These are phyloP conservation scores for Fistulifera pelliculosa DNA, from an alignment of 108 stramenopile species.

Conservation along the genomic window DNA sequence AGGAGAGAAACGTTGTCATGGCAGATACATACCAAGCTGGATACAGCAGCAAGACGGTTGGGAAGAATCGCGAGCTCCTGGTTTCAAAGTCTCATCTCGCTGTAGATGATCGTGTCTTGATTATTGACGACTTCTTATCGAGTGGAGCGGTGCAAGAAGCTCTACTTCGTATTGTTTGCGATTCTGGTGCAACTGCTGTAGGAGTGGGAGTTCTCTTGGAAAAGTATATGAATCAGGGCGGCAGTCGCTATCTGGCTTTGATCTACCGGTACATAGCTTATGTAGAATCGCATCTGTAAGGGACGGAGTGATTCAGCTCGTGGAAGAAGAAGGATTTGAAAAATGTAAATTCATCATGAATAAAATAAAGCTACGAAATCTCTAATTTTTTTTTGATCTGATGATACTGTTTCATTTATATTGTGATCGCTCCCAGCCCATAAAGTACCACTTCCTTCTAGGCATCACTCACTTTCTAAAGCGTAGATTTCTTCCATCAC, in stretches of 20 bases:
- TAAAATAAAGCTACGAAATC: too few species aligned
- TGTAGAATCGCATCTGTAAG: conserved; percentile 62
- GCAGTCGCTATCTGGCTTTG: conserved; percentile 66
- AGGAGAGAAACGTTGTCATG: conserved; percentile 85
- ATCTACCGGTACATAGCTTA: conserved; percentile 61
- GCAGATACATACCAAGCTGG: conserved; percentile 70
- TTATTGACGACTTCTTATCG: conserved; percentile 84
- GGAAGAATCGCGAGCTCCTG: conserved; percentile 67
- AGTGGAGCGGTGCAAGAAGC: conserved; percentile 84
- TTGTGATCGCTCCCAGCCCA: too few species aligned
- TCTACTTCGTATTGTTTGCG: conserved; percentile 64
- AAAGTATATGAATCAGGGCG: conserved; percentile 78
- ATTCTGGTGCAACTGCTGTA: conserved; percentile 68
- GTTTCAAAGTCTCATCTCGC: conserved; percentile 70
- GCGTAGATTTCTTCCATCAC: conserved; percentile 21
- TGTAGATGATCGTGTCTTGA: conserved; percentile 70
- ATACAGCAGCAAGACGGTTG: conserved; percentile 74
- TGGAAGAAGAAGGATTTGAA: conserved; percentile 77
- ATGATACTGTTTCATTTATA: too few species aligned
- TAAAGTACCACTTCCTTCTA: too few species aligned
- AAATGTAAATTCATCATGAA: conserved; percentile 5
- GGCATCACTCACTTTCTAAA: conserved; percentile 3
- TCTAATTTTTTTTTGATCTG: too few species aligned
- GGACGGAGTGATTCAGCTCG: conserved; percentile 60
- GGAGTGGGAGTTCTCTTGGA: conserved; percentile 80